A percentile compares a stretch with the other conserved stretches of the same genome.
These are phyloP conservation scores for Auricularia auricula-judae DNA, from an alignment of 768 basidiomycete species.

Conservation along the genomic window DNA sequence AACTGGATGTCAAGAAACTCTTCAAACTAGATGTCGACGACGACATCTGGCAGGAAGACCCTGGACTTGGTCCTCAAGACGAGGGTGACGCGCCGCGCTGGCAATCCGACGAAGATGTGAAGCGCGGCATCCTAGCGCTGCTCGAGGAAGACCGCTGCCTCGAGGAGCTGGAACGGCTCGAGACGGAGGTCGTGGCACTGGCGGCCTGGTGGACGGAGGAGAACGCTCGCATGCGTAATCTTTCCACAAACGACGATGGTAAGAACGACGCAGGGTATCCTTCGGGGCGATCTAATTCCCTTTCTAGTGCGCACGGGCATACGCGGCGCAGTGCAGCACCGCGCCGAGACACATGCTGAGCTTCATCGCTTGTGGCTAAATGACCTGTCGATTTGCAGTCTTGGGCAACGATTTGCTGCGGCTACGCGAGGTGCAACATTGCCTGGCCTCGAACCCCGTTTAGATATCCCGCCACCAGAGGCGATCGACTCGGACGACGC, in stretches of 20 bases:
- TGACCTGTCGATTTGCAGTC: too few relatives aligned
- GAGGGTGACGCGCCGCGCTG: background rate
- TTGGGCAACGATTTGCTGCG: too few relatives aligned
- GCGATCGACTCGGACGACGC: too few relatives aligned
- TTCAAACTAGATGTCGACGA: slow-evolving; percentile 2
- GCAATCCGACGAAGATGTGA: background rate
- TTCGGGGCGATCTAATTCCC: background rate
- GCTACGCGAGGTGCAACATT: too few relatives aligned
- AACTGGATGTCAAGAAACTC: background rate
- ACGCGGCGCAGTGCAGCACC: too few relatives aligned
- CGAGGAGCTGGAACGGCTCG: background rate
- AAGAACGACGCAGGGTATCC: too few relatives aligned
- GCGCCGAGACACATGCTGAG: too few relatives aligned
- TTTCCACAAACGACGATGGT: background rate
- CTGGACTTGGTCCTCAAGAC: background rate
- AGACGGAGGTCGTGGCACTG: background rate
- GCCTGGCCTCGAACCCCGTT: too few relatives aligned
- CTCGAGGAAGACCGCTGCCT: background rate
- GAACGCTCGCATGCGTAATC: background rate
- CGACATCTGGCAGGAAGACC: background rate
- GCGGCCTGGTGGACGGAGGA: background rate
- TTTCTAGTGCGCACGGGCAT: too few relatives aligned
- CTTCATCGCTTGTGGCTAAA: too few relatives aligned
- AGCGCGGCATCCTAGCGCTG: background rate
- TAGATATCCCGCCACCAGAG: too few relatives aligned